phyloP scores from a whole-genome alignment of 768 basidiomycete genomes.

The Pleurotus eryngii region DNA sequence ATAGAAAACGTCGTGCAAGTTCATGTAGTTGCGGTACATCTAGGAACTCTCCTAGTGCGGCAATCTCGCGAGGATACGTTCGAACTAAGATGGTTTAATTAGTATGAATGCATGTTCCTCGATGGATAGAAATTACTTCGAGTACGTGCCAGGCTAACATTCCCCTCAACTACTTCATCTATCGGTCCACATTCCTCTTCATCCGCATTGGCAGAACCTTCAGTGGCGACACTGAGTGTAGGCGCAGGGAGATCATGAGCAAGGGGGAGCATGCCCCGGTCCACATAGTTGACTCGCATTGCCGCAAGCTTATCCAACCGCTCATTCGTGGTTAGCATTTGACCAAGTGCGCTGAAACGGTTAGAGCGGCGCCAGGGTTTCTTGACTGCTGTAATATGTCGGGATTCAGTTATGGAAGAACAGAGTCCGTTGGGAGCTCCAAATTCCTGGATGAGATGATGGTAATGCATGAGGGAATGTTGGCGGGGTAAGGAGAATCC shows the following conservation, averaged over 20 bases:
- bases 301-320: conserved; percentile 18
- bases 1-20: conserved; percentile 23
- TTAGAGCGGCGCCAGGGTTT: conserved; percentile 20
- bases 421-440: conserved; percentile 20
- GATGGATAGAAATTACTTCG: background rate
- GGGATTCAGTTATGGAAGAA: conserved; percentile 22
- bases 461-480: conserved; percentile 18
- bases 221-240: too few relatives aligned
- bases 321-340: conserved; percentile 20
- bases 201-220: background rate
- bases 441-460: conserved; percentile 11
- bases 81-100: conserved; percentile 25
- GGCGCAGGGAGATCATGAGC: background rate
- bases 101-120: conserved; percentile 21
- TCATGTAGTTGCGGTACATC: conserved; percentile 17
- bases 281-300: conserved; percentile 12
- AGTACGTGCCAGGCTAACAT: background rate
- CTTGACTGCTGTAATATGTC: too few relatives aligned
- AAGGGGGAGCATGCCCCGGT: conserved; percentile 14
- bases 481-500: conserved; percentile 17
- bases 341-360: conserved; percentile 16
- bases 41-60: conserved; percentile 12
- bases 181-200: background rate
- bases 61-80: conserved; percentile 6
- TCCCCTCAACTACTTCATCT: background rate